These are phyloP conservation scores for Pleurotus giganteus DNA, from an alignment of 768 basidiomycete species.

Conservation along the genomic window DNA sequence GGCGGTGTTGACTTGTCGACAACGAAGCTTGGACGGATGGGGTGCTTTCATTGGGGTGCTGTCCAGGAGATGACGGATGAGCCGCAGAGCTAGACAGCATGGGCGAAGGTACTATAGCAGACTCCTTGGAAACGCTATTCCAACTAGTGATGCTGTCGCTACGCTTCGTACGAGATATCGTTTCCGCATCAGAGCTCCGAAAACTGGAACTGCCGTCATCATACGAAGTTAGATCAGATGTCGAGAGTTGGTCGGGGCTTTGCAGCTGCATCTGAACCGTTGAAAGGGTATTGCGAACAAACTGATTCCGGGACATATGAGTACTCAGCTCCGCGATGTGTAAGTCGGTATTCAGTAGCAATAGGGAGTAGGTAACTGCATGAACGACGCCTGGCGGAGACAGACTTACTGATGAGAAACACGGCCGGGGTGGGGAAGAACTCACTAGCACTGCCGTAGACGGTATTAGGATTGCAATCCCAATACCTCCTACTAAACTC, in stretches of 20 bases:
- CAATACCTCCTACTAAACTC: slow-evolving; percentile 89
- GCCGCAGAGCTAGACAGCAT: slow-evolving; percentile 27
- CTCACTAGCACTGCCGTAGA: slow-evolving; percentile 88
- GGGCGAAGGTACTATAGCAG: slow-evolving; percentile 36
- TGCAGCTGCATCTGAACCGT: slow-evolving; percentile 81
- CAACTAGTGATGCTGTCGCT: slow-evolving; percentile 86
- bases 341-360: slow-evolving; percentile 95
- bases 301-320: slow-evolving; percentile 91
- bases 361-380: slow-evolving; percentile 87
- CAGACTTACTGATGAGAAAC: not conserved
- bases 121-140: slow-evolving; percentile 73
- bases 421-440: slow-evolving; percentile 11
- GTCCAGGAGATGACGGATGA: slow-evolving; percentile 23
- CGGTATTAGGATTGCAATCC: slow-evolving; percentile 79
- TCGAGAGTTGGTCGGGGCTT: slow-evolving; percentile 49
- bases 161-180: slow-evolving; percentile 57
- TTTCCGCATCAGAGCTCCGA: slow-evolving; percentile 59
- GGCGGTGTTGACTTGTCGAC: slow-evolving; percentile 33
- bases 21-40: slow-evolving; percentile 57
- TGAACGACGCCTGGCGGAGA: slow-evolving; percentile 78
- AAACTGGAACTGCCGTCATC: slow-evolving; percentile 66
- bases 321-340: slow-evolving; percentile 88
- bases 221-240: slow-evolving; percentile 53
- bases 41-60: slow-evolving; percentile 56
- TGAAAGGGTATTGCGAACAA: slow-evolving; percentile 87